phyloP scores from a whole-genome alignment of 179 eudicot species.

The Silene noctiflora region DNA sequence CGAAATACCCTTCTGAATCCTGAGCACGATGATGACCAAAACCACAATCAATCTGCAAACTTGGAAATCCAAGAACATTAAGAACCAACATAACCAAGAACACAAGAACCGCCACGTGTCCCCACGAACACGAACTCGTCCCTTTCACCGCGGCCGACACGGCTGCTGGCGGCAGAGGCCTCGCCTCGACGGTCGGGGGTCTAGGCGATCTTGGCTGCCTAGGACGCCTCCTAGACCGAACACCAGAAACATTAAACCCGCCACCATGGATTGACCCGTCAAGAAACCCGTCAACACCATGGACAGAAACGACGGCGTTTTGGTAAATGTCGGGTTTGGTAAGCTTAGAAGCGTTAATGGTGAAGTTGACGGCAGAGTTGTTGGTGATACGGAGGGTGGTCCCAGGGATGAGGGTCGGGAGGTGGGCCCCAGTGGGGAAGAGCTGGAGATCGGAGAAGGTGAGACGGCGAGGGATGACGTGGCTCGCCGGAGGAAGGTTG shows the following conservation, averaged over 20 bases:
- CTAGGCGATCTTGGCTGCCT: not conserved
- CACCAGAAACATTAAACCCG: not conserved
- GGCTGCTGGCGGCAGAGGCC: not conserved
- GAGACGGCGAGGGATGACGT: constrained; percentile 59
- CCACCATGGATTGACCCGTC: constrained; percentile 27
- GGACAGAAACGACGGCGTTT: constrained; percentile 38
- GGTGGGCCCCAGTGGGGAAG: constrained; percentile 25
- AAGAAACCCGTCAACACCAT: constrained; percentile 40
- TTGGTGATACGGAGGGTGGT: constrained; percentile 46
- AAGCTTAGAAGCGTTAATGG: constrained; percentile 38
- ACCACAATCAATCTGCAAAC: not conserved
- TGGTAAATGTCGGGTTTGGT: constrained; percentile 42
- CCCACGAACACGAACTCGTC: not conserved
- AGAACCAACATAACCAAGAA: not conserved
- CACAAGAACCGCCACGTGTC: not conserved
- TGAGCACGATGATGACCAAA: not conserved
- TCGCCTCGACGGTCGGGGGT: not conserved
- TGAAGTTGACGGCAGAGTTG: constrained; percentile 38
- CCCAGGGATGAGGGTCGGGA: constrained; percentile 58
- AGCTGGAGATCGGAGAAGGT: constrained; percentile 42
- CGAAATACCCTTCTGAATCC: not conserved
- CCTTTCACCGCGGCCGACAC: too few relatives aligned
- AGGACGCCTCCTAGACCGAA: not conserved
- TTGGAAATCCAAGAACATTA: not conserved
- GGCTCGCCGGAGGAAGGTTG: constrained; percentile 20